phyloP scores from a whole-genome alignment of 2,329 filamentous ascomycete species.

The Chalaropsis ovoidea region DNA sequence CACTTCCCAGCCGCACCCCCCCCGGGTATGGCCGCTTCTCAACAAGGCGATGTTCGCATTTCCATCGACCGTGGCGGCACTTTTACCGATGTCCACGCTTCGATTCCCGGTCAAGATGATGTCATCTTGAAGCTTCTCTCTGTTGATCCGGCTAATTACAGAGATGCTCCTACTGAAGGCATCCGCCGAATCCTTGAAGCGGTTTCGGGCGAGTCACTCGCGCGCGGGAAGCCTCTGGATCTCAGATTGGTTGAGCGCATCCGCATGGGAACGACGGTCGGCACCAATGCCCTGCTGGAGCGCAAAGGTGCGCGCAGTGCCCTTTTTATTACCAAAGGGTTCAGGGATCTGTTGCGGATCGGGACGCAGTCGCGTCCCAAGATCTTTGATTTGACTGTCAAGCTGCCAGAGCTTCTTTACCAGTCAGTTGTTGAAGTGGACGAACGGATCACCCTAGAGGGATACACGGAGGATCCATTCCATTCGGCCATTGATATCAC shows the following conservation, averaged over 20 bases:
- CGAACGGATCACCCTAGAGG: slow-evolving; percentile 81
- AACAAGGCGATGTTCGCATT: slow-evolving; percentile 53
- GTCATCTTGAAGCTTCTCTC: slow-evolving; percentile 81
- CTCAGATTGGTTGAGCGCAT: slow-evolving; percentile 80
- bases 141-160: slow-evolving; percentile 81
- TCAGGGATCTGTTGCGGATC: slow-evolving; percentile 78
- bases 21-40: background rate
- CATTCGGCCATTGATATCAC: slow-evolving; percentile 46
- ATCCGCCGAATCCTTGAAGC: slow-evolving; percentile 76
- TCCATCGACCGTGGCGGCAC: slow-evolving; percentile 76
- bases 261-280: slow-evolving; percentile 91
- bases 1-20: too few relatives aligned
- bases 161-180: slow-evolving; percentile 81
- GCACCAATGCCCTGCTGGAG: slow-evolving; percentile 83
- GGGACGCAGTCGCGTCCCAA: slow-evolving; percentile 82
- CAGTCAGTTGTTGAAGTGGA: slow-evolving; percentile 79
- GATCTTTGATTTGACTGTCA: slow-evolving; percentile 84
- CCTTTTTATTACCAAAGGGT: slow-evolving; percentile 76
- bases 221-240: slow-evolving; percentile 68
- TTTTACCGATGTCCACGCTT: slow-evolving; percentile 87
- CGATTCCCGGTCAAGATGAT: slow-evolving; percentile 60
- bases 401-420: slow-evolving; percentile 79
- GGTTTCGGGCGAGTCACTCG: slow-evolving; percentile 65
- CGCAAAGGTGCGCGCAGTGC: slow-evolving; percentile 83
- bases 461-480: slow-evolving; percentile 79